Conservation (phyloP, 306 rosid genomes). For the Malus sylvestris region DNA sequence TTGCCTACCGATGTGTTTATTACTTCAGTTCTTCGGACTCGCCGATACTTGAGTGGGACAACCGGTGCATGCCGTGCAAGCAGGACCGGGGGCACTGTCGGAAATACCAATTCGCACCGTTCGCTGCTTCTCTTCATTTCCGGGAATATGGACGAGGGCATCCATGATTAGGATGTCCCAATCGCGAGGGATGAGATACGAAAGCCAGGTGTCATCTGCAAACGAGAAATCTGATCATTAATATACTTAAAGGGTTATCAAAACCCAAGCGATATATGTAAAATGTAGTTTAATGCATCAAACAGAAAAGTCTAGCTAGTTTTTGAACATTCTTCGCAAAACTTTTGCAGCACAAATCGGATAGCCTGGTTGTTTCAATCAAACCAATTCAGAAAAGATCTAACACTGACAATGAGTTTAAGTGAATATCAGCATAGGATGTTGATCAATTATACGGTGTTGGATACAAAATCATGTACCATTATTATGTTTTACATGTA, state of each 20-base stretch:
- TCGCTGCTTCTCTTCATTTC: conserved; percentile 56
- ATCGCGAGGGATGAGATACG: conserved; percentile 56
- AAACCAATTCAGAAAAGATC: neutral
- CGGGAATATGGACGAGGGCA: conserved; percentile 83
- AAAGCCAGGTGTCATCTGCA: conserved; percentile 70
- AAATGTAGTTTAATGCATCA: neutral
- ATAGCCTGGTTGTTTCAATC: neutral
- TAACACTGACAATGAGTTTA: neutral
- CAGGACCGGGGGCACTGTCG: conserved; percentile 28
- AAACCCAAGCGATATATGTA: neutral
- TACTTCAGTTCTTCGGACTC: conserved; percentile 40
- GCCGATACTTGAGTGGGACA: conserved; percentile 25
- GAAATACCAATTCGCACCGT: conserved; percentile 58
- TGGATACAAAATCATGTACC: neutral
- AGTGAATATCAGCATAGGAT: neutral
- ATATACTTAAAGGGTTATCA: neutral
- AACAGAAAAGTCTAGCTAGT: neutral
- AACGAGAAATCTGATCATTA: conserved; percentile 4
- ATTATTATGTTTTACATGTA: neutral
- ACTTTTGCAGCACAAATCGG: neutral
- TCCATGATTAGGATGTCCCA: conserved; percentile 93
- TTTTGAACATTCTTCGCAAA: neutral
- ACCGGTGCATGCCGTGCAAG: conserved; percentile 42
- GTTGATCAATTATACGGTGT: neutral
- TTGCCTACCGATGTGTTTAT: conserved; percentile 11